Evolutionary conservation across 495 filamentous ascomycete species (phyloP), one percentile per base, ranked within the genome.

Genomic region (Haplographium delicatum): DNA sequence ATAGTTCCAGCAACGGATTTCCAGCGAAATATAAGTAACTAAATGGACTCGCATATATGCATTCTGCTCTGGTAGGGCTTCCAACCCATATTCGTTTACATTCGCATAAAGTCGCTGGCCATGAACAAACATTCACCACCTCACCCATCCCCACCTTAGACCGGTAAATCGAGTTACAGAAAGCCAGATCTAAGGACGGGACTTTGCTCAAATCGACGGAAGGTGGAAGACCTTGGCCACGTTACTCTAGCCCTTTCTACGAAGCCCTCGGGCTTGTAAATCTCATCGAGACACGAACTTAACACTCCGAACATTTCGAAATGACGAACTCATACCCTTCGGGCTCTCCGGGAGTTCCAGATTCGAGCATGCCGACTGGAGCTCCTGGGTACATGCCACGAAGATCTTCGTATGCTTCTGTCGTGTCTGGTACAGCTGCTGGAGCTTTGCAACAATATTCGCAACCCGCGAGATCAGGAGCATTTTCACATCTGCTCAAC

Each of bases 381-480:
- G 61, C 62, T 45, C 56, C 59, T 24, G 56, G 52, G 41, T 62
- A 60, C 45, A 57, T 67, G 40, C 62, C 63, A 43, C 57, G 62
- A 41, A 67, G 73, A 39, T 66, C 65, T 0, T 94, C 89, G 26
- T 94, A 95, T 73, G 88, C 89, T 40, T 88, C 88, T 44, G 85
- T 90, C 42, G 78, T 85, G 44, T 84, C 89, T 26, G 86, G 87
- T 47, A 70, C 82, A 59, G 73, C 76, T 53, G 57, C 66, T 57
- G 48, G 57, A 52, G 27, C 59, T 53, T 56, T 50, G 41, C 60
- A 54, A 56, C 38, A 43, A 53, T 68, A 59, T 45, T 62, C 71
- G 20, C 69, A 75, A 34, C 68, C 74, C 60, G 58, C 66, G 59
- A 77, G 70, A 50, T 68, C 68, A 38, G 73, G 64, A 62, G 72